Evolutionary conservation across 176 grass and related monocot genomes (phyloP), one percentile per base, ranked within the genome.

Genomic region (Triticum turgidum): DNA sequence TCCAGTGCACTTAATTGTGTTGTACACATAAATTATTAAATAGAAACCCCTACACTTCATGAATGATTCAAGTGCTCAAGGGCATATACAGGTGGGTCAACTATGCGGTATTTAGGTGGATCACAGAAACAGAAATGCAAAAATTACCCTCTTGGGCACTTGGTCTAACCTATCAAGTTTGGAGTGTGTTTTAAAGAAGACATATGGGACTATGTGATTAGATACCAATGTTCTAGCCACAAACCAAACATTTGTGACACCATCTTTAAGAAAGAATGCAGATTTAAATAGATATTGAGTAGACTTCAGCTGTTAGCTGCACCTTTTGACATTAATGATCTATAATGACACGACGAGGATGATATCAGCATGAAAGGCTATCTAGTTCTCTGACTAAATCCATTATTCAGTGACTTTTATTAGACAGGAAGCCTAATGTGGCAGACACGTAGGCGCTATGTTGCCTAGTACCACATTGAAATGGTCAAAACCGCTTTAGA

Each of bases 361-460:
- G 63, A 39, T 56, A 30, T 76, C 65, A 83, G 39, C 14, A 82
- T 21, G 13, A 67, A 82, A 30, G 34, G 14, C 6, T 58, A 68
- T 68, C 13, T 52, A 52, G 9, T 69, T 73, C 24, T 51, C 15
- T 20, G 30, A 76, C 37, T 51, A 77, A 34, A 34, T 52, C 35
- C 82, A 79, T 25, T 33, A 54, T 41, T 41, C 13, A 65, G 11
- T 73, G 54, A 4, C 3, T n/a, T 81, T n/a, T 81, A 27, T 33
- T 76, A 84, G 49, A 76, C 45, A 52, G 45, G 25, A 76, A 76
- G 45, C 73, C 25, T 30, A 76, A 76, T 76, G 73, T 18, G 73
- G 45, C 44, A 76, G 24, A 76, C 8, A 52, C 0, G 6, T 32
- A 52, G 42, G n/a, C 1, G 7, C 24, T 24, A 75, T 75, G 41